phyloP scores from a whole-genome alignment of 2,329 filamentous ascomycete species.

The Colletotrichum zoysiae region DNA sequence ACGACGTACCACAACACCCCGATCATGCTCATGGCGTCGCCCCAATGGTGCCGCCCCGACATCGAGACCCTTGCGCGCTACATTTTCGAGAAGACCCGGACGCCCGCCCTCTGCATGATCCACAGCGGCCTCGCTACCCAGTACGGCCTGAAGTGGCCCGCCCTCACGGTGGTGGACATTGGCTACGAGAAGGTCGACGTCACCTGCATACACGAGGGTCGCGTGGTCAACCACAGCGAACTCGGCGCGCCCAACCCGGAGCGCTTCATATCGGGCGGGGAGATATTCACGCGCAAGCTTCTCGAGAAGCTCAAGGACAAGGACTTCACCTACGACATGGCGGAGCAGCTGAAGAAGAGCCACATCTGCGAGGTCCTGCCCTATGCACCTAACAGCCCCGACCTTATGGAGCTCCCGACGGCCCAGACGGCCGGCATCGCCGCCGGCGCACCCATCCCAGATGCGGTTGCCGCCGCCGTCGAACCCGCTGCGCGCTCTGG shows the following conservation, averaged over 20 bases:
- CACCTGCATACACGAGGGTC: slow-evolving; percentile 87
- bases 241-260: slow-evolving; percentile 68
- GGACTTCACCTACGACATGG: slow-evolving; percentile 74
- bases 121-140: slow-evolving; percentile 89
- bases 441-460: slow-evolving; percentile 47
- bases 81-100: slow-evolving; percentile 97
- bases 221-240: slow-evolving; percentile 76
- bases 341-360: slow-evolving; percentile 77
- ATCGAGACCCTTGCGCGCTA: slow-evolving; percentile 91
- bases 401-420: slow-evolving; percentile 62
- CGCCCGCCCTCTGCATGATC: slow-evolving; percentile 90
- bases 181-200: slow-evolving; percentile 94
- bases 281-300: slow-evolving; percentile 84
- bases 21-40: slow-evolving; percentile 89
- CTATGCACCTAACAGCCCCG: slow-evolving; percentile 60
- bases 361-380: slow-evolving; percentile 75
- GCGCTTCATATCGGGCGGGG: slow-evolving; percentile 78
- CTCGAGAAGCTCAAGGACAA: slow-evolving; percentile 73
- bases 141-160: slow-evolving; percentile 82
- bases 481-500: slow-evolving; percentile 49
- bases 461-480: slow-evolving; percentile 50
- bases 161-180: slow-evolving; percentile 89
- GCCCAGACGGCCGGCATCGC: slow-evolving; percentile 47
- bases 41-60: slow-evolving; percentile 90
- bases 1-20: slow-evolving; percentile 97